Evolutionary conservation across 768 basidiomycete species (phyloP).

Genomic region (Cystofilobasidium bisporidii): DNA sequence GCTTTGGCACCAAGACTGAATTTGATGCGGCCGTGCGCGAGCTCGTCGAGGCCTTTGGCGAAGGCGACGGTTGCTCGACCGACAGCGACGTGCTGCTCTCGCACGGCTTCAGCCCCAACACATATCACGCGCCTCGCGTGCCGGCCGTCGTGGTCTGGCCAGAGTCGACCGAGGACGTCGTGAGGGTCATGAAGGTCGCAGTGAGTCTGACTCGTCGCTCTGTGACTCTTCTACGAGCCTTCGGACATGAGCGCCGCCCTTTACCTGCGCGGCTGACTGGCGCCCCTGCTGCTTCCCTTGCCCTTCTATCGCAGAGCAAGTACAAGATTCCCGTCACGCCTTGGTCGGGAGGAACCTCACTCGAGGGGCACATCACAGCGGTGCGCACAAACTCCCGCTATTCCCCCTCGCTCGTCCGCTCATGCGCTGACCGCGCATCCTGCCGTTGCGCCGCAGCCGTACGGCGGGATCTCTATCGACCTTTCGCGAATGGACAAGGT

Average conservation of each 20-base stretch:
- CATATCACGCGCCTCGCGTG: slow-evolving; percentile 47
- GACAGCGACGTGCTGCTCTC: slow-evolving; percentile 40
- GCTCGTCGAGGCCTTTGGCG: slow-evolving; percentile 48
- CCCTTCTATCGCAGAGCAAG: background rate
- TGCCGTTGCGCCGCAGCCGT: slow-evolving; percentile 33
- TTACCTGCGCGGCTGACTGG: background rate
- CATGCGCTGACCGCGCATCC: background rate
- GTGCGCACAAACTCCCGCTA: slow-evolving; percentile 42
- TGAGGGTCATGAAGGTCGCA: slow-evolving; percentile 37
- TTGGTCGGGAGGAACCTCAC: slow-evolving; percentile 73
- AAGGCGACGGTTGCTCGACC: slow-evolving; percentile 41
- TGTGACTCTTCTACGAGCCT: background rate
- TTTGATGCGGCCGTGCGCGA: slow-evolving; percentile 50
- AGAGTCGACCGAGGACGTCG: slow-evolving; percentile 66
- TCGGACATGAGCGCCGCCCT: background rate
- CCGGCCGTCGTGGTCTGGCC: slow-evolving; percentile 57
- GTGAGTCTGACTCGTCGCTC: background rate
- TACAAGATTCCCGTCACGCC: slow-evolving; percentile 60
- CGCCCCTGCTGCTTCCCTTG: background rate
- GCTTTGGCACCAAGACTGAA: slow-evolving; percentile 47
- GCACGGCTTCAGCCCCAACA: slow-evolving; percentile 55
- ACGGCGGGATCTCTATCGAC: slow-evolving; percentile 69
- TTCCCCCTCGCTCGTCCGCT: background rate
- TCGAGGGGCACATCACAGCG: slow-evolving; percentile 78
- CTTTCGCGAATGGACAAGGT: slow-evolving; percentile 70